Evolutionary conservation across 805 yeast genomes (phyloP), one percentile per base, ranked within the genome.

Genomic region (Wickerhamomyces mucosus): DNA sequence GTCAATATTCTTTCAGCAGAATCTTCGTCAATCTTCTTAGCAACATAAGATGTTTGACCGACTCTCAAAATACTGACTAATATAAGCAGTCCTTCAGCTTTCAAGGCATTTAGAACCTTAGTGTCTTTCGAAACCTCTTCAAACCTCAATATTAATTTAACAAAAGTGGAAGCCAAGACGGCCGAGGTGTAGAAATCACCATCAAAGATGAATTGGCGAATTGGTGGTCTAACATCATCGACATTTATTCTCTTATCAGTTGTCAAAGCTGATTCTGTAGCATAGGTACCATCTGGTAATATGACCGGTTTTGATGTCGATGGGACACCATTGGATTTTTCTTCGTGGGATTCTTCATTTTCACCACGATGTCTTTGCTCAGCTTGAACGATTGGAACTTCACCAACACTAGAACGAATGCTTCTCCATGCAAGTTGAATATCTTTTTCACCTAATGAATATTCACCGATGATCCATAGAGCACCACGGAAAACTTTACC

Each of bases 241-340:
- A 53, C 55, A 16, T 45, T 38, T 15, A 38, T 38, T 15, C 62
- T 60, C 33, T 61, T 62, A 18, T 59, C 60, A 5, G 75, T 60
- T 12, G 80, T 80, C 35, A 78, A 59, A 0, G 95, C 92, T 40
- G 75, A 74, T 59, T 92, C 98, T 26, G 96, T 83, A 18, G 98
- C 98, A 58, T 92, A 92, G 0, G 99, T 92, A 46, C 99, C 99
- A 61, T 92, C 99, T n/a, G 98, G 95, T 42, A 92, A 68, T 37
- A 92, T 78, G 37, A 80, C 78, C 15, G 96, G 96, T 27, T 83
- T 83, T 23, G 59, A 53, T 6, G 58, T 53, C 11, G 13, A n/a
- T 12, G 12, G 14, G 24, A 14, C 13, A 23, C 62, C 66, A 15
- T 50, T 53, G 21, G 55, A 45, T 17, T 49, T 54, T 15, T 34